Percentiles rank a stretch among this genome's conserved stretches.
These are phyloP conservation scores for Xerocomus amazonicus DNA, from an alignment of 1,284 basidiomycete species.

Conservation along the genomic window DNA sequence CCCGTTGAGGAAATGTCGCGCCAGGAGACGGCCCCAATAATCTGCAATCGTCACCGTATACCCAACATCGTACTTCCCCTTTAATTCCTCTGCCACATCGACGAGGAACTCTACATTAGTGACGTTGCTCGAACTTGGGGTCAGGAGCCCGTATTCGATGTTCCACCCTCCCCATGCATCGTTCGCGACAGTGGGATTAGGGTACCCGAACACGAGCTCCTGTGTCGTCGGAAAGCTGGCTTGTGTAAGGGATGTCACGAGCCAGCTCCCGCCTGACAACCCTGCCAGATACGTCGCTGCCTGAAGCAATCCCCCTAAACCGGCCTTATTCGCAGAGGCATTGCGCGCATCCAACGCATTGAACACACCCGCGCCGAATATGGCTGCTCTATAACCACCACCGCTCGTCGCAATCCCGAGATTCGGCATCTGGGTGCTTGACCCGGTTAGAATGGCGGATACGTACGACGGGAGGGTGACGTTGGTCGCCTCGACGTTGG, in stretches of 20 bases:
- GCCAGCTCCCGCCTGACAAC: constrained; percentile 43
- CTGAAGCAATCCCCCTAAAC: constrained; percentile 52
- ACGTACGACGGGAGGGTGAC: constrained; percentile 35
- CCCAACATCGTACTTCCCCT: constrained; percentile 31
- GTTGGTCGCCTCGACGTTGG: constrained; percentile 32
- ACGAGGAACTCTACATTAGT: constrained; percentile 21
- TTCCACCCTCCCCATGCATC: constrained; percentile 37
- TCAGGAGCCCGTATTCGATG: constrained; percentile 22
- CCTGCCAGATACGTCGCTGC: constrained; percentile 41
- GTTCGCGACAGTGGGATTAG: constrained; percentile 13
- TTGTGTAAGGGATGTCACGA: constrained; percentile 38
- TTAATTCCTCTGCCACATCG: constrained; percentile 29
- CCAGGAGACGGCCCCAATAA: constrained; percentile 33
- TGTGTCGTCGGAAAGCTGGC: constrained; percentile 40
- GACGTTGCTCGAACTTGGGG: constrained; percentile 17
- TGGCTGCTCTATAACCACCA: constrained; percentile 46
- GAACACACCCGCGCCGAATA: constrained; percentile 49
- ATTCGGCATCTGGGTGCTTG: constrained; percentile 29
- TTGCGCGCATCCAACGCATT: constrained; percentile 51
- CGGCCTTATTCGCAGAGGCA: constrained; percentile 35
- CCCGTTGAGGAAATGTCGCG: constrained; percentile 41
- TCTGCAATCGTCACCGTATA: constrained; percentile 36
- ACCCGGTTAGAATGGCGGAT: constrained; percentile 30
- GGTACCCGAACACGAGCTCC: constrained; percentile 37
- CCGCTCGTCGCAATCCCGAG: constrained; percentile 46